phyloP scores from a whole-genome alignment of 306 rosid species.

The Gastrolobium bilobum region DNA sequence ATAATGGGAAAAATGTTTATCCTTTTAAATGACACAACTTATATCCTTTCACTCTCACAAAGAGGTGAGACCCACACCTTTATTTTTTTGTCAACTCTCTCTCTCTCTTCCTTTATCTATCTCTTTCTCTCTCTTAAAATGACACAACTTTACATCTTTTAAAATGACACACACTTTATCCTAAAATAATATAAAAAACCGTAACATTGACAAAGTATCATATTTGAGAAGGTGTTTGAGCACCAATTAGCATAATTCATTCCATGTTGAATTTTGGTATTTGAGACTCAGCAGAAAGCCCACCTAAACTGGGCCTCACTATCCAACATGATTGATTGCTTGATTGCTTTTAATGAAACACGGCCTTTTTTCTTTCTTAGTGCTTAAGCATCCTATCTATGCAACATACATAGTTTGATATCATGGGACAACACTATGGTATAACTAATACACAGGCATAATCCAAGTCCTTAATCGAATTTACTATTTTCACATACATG shows the following conservation, averaged over 20 bases:
- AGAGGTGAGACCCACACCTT: too few relatives aligned
- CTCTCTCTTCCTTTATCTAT: too few relatives aligned
- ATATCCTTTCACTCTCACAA: too few relatives aligned
- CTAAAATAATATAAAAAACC: too few relatives aligned
- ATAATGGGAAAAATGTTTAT: too few relatives aligned
- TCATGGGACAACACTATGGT: not conserved
- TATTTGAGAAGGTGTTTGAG: not conserved
- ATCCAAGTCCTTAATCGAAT: constrained; percentile 44
- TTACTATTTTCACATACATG: constrained; percentile 30
- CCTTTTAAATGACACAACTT: too few relatives aligned
- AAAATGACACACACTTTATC: too few relatives aligned
- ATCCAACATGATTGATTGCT: constrained; percentile 43
- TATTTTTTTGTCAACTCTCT: too few relatives aligned
- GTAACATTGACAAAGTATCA: too few relatives aligned
- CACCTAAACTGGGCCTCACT: not conserved
- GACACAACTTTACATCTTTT: too few relatives aligned
- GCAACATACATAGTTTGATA: constrained; percentile 8
- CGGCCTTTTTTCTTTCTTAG: constrained; percentile 49
- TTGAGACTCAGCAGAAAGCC: not conserved
- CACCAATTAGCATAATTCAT: not conserved
- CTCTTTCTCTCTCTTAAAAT: too few relatives aligned
- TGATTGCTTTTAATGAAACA: constrained; percentile 7
- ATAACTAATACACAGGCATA: not conserved
- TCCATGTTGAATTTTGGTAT: not conserved
- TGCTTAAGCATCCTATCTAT: constrained; percentile 55